Conservation (phyloP, 768 basidiomycete genomes). For the Hemileccinum impolitum region DNA sequence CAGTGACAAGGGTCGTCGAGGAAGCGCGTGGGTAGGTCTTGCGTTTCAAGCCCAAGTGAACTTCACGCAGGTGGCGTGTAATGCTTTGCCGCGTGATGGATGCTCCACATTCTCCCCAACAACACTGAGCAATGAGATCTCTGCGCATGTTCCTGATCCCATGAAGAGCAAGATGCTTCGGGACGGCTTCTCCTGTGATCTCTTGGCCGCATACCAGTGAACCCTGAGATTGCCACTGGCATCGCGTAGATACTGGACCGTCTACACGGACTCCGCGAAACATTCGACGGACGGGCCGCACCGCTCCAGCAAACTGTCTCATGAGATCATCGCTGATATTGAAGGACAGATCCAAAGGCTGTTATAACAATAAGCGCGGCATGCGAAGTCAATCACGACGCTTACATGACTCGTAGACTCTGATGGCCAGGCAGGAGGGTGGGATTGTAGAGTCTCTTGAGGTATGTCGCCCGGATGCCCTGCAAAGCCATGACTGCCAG, state of each 20-base stretch:
- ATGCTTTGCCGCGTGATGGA: conserved; percentile 4
- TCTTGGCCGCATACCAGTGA: conserved; percentile 1
- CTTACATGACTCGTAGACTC: conserved; percentile 5
- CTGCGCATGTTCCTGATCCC: conserved; percentile 8
- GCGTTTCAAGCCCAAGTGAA: conserved; percentile 15
- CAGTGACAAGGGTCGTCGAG: not conserved
- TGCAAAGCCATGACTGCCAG: not conserved
- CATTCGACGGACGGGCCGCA: not conserved
- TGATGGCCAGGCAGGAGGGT: not conserved
- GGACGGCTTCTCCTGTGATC: not conserved
- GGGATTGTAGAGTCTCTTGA: not conserved
- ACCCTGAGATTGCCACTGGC: not conserved
- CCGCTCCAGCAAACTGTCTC: not conserved
- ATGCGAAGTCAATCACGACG: not conserved
- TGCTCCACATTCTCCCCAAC: conserved; percentile 5
- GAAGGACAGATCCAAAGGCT: not conserved
- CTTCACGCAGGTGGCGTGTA: conserved; percentile 12
- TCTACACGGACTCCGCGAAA: not conserved
- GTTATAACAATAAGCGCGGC: not conserved
- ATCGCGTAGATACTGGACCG: not conserved
- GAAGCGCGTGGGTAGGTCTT: not conserved
- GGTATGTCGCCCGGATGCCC: not conserved
- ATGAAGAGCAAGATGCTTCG: conserved; percentile 13
- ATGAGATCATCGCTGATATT: too few relatives aligned
- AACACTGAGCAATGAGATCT: not conserved